Base-by-base conservation (phyloP, 2,329 filamentous ascomycete species). In the Scedosporium apiospermum region DNA sequence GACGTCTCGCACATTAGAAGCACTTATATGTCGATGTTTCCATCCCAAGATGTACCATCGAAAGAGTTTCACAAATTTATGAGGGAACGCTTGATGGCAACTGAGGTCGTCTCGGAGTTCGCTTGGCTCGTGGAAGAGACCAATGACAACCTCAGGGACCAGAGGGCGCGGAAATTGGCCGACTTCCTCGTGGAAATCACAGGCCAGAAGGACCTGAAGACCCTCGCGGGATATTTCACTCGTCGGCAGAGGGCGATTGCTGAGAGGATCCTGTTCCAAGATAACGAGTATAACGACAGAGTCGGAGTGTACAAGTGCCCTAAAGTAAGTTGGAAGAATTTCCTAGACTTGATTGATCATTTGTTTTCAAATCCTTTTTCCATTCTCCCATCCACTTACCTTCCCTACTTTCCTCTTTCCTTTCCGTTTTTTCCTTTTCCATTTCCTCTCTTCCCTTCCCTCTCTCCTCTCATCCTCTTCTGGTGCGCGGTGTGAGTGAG, bases 221-320 rank as follows among this genome's bases (percentile, higher is more conserved):
- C 18, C 7, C n/a, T 55, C 4, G 51, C 51, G 5, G 23, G 23
- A 5, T 55, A 3, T n/a, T 55, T 23, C 42, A 16, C 18, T 3
- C 16, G 27, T 2, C 1, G 34, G 16, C 58, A 60, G 42, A 44
- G 16, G 38, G 42, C 12, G 14, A 14, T n/a, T 23, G 44, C 38
- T 21, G 38, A 41, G 38, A 49, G 57, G 10, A 3, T 27, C 12
- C 44, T 27, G 57, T 14, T 62, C 46, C 58, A 57, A 14, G 34
- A 60, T 3, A 57, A 26, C 53, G 61, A 60, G 41, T 60, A 38
- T 38, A 41, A 64, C 41, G 55, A 64, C 51, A 34, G 44, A 14
- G 46, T 27, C 2, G 21, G 26, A 4, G 34, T 57, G 7, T 55
- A 55, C 51, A 55, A 55, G 23, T 14, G 12, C 12, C 18, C 18